A percentile compares a stretch with the other conserved stretches of the same genome.
Conservation (phyloP, 345 rosid genomes). For the Alliaria petiolata region DNA sequence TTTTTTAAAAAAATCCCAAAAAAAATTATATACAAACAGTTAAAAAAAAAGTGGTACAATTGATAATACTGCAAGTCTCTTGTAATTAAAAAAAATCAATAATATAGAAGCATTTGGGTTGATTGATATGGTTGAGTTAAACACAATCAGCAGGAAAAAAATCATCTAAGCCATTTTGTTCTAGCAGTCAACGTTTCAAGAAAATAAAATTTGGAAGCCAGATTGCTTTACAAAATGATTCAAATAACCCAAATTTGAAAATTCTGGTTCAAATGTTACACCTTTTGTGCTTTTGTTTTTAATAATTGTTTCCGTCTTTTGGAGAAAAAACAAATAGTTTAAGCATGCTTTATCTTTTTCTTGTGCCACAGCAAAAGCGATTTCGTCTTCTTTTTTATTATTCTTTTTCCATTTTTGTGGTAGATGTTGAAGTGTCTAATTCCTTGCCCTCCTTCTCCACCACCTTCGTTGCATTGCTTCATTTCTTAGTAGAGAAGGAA, state of each 20-base stretch:
- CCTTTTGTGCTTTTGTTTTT: conserved; percentile 28
- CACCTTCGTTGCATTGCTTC: conserved; percentile 13
- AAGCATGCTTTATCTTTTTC: conserved; percentile 32
- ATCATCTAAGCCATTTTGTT: not conserved
- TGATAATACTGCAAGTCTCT: no score
- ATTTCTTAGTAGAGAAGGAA: conserved; percentile 52
- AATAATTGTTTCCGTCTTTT: conserved; percentile 14
- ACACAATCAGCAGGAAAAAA: not conserved
- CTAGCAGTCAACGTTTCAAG: no score
- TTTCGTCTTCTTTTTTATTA: conserved; percentile 9
- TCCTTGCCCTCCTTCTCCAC: conserved; percentile 35
- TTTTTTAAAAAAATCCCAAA: no score
- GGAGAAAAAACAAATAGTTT: not conserved
- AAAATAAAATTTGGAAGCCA: no score
- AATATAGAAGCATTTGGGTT: no score
- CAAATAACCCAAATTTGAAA: not conserved
- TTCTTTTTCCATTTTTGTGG: conserved; percentile 31
- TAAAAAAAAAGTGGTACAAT: no score
- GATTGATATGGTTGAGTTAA: not conserved
- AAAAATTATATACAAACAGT: no score
- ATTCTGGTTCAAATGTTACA: conserved; percentile 17
- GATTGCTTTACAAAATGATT: not conserved
- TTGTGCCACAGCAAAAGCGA: conserved; percentile 28
- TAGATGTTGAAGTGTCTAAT: conserved; percentile 27
- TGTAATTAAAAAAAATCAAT: no score